Percentiles rank a stretch among this genome's conserved stretches.
These are phyloP conservation scores for Paecilomyces sp. DNA, from an alignment of 2,329 filamentous ascomycete species.

Conservation along the genomic window DNA sequence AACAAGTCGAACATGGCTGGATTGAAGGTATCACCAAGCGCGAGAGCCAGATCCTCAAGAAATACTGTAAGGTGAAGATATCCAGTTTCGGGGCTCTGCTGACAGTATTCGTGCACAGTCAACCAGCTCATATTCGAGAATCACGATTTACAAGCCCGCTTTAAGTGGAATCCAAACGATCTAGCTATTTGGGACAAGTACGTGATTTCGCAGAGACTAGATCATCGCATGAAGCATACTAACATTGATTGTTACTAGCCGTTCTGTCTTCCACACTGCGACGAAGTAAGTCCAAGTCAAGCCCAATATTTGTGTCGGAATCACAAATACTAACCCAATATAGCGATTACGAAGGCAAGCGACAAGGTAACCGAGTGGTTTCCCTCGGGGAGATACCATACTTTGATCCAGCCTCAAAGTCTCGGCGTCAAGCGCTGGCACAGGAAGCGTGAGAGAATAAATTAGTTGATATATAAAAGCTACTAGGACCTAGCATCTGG, in stretches of 20 bases:
- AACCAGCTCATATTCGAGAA: slow-evolving; percentile 14
- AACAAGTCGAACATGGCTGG: slow-evolving; percentile 8
- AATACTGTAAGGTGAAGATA: slow-evolving; percentile 15
- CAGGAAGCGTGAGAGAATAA: neutral
- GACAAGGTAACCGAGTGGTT: slow-evolving; percentile 9
- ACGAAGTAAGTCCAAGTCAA: slow-evolving; percentile 35
- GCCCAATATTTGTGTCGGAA: no score
- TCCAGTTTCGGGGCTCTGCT: neutral
- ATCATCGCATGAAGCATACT: neutral
- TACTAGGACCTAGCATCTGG: no score
- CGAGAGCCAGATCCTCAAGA: slow-evolving; percentile 13
- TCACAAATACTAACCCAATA: no score
- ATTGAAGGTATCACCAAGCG: slow-evolving; percentile 13
- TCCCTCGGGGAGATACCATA: slow-evolving; percentile 11
- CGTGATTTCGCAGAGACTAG: slow-evolving; percentile 3
- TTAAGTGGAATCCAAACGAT: slow-evolving; percentile 12
- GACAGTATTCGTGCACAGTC: neutral
- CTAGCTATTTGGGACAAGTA: slow-evolving; percentile 15
- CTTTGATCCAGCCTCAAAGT: slow-evolving; percentile 7
- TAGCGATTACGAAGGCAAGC: slow-evolving; percentile 1
- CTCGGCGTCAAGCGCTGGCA: neutral
- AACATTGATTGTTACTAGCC: slow-evolving; percentile 22
- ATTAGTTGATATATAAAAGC: neutral
- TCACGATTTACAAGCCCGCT: slow-evolving; percentile 10
- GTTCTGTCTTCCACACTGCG: slow-evolving; percentile 44